Evolutionary conservation across 2,329 filamentous ascomycete species (phyloP).

Genomic region (Podosphaera xanthii): DNA sequence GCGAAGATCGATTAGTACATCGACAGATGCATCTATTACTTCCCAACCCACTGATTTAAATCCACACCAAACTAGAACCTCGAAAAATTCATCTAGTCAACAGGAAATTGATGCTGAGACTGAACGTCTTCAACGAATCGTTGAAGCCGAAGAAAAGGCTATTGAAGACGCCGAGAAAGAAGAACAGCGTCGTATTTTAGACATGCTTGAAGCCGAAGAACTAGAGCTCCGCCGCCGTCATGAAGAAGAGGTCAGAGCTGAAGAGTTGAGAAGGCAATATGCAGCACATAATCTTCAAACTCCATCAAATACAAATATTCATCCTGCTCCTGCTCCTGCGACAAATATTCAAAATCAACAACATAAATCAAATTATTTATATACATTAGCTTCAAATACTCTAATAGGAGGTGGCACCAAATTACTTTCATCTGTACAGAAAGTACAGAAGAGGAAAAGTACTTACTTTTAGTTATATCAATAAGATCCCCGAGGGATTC

Average conservation of each 20-base stretch:
- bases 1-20: conserved; percentile 9
- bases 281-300: conserved; percentile 19
- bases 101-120: conserved; percentile 51
- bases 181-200: conserved; percentile 33
- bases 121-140: conserved; percentile 37
- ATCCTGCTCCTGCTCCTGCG: conserved; percentile 4
- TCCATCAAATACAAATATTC: conserved; percentile 4
- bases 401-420: conserved; percentile 16
- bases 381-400: conserved; percentile 13
- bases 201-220: conserved; percentile 44
- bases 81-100: conserved; percentile 16
- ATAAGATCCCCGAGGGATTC: too few relatives aligned
- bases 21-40: conserved; percentile 3
- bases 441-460: conserved; percentile 16
- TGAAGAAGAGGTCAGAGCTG: conserved; percentile 48
- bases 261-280: conserved; percentile 47
- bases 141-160: conserved; percentile 22
- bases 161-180: conserved; percentile 31
- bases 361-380: conserved; percentile 1
- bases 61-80: conserved; percentile 7
- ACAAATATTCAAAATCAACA: conserved; percentile 1
- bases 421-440: conserved; percentile 20
- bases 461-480: conserved; percentile 6
- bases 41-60: conserved; percentile 4
- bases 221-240: conserved; percentile 32